Evolutionary conservation across 768 basidiomycete species (phyloP), one percentile per base, ranked within the genome.

Genomic region (Crucibulum laeve): DNA sequence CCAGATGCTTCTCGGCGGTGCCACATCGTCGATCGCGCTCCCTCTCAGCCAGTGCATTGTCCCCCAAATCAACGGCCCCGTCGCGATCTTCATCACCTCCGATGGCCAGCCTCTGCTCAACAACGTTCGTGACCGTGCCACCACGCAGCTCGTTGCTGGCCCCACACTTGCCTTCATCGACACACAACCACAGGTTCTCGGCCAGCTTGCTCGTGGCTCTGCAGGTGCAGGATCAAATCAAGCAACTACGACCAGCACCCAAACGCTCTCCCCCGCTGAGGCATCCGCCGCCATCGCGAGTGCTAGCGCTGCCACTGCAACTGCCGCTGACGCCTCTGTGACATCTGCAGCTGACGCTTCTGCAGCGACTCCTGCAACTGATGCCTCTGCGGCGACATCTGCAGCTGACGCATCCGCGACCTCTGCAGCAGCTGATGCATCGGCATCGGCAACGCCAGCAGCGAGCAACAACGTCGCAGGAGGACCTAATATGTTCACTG

Each of bases 1-100:
- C 63, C 83, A 91, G 64, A 87, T 91, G 77, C 61, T 91, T 52
- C 50, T 79, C 43, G 89, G 86, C 23, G 84, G 82, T 22, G 40
- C 64, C 14, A 59, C 79, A 39, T 59, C 61, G 55, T 65, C 88
- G 4, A 65, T 87, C 54, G 55, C 76, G 24, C 68, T 88, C 35
- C 80, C 87, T 2, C 57, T 86, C 51, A 51, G 60, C 48, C 51
- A 75, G 47, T 91, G 88, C 52, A 60, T 73, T 45, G 79, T 91
- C 10, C 91, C 89, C 26, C 25, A 47, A 0, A 77, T 90, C 59
- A 79, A 85, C 59, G 89, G 90, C 33, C 82, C 84, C 49, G 82
- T 90, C 52, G 82, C 76, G 19, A 60, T 91, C 58, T 90, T 68
- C 63, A 63, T 91, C 67, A 88, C 84, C 24, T 71, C 71, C 15